These are phyloP conservation scores for Tuber brumale DNA, from an alignment of 495 filamentous ascomycete species.

Conservation along the genomic window DNA sequence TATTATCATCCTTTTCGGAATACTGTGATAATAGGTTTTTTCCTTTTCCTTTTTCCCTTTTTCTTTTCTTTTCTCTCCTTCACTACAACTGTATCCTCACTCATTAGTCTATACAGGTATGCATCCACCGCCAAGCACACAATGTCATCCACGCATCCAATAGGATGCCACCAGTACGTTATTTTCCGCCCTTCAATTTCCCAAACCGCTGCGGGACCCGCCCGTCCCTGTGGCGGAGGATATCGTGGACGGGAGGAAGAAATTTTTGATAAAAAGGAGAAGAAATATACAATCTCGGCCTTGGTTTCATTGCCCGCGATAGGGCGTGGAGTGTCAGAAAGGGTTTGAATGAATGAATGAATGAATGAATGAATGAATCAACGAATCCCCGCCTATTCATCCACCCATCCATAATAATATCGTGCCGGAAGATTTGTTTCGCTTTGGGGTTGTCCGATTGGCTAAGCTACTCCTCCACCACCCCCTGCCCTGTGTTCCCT, in stretches of 20 bases:
- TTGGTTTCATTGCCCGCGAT: too few species aligned
- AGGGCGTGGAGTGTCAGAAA: background rate
- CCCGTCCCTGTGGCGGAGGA: background rate
- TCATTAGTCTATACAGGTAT: background rate
- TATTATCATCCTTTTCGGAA: background rate
- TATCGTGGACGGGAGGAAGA: background rate
- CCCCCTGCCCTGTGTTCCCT: background rate
- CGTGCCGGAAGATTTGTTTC: background rate
- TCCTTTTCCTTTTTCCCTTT: background rate
- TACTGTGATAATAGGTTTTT: background rate
- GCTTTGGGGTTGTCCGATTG: background rate
- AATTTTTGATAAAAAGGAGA: background rate
- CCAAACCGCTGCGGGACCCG: background rate
- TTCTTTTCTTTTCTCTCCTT: background rate
- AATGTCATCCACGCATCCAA: background rate
- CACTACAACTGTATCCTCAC: background rate
- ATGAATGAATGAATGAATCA: too few species aligned
- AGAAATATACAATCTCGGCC: too few species aligned
- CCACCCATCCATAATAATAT: background rate
- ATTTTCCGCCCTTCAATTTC: background rate
- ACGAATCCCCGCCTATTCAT: background rate
- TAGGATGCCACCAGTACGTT: background rate
- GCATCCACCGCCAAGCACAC: background rate
- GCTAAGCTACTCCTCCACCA: background rate
- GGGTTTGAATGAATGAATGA: background rate